These are phyloP conservation scores for Lactarius pseudohatsudake DNA, from an alignment of 768 basidiomycete genomes.

Conservation along the genomic window DNA sequence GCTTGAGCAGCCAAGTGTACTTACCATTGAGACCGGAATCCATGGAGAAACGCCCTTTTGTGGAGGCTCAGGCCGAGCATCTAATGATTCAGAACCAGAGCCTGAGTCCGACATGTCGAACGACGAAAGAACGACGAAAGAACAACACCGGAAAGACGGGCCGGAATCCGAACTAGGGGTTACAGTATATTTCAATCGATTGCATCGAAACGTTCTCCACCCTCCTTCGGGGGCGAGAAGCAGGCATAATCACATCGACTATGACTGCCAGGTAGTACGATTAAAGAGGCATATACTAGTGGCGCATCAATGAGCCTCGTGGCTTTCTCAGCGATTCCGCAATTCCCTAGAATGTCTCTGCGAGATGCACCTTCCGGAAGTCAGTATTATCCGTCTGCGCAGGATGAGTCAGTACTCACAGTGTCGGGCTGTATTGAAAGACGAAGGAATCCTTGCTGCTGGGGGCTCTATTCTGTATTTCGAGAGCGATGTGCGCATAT, in stretches of 20 bases:
- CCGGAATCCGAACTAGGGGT: neutral
- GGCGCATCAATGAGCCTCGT: too few species aligned
- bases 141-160: neutral
- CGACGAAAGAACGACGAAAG: neutral
- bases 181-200: too few species aligned
- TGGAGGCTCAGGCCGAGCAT: neutral
- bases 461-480: conserved; percentile 47
- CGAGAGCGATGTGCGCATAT: conserved; percentile 51
- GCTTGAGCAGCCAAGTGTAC: neutral
- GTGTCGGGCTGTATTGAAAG: neutral
- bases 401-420: neutral
- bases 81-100: neutral
- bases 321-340: conserved; percentile 1
- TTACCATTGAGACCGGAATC: conserved; percentile 28
- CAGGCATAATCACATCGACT: neutral
- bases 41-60: conserved; percentile 11
- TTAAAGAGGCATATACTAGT: neutral
- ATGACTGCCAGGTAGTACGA: neutral
- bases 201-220: too few species aligned
- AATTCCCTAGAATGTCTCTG: neutral
- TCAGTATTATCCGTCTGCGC: neutral
- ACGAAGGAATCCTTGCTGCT: conserved; percentile 19
- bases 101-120: neutral
- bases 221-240: neutral
- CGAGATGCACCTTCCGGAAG: neutral